A percentile compares a stretch with the other conserved stretches of the same genome.
Conservation (phyloP, 805 yeast species). For the Suhomyces xylopsoci region DNA sequence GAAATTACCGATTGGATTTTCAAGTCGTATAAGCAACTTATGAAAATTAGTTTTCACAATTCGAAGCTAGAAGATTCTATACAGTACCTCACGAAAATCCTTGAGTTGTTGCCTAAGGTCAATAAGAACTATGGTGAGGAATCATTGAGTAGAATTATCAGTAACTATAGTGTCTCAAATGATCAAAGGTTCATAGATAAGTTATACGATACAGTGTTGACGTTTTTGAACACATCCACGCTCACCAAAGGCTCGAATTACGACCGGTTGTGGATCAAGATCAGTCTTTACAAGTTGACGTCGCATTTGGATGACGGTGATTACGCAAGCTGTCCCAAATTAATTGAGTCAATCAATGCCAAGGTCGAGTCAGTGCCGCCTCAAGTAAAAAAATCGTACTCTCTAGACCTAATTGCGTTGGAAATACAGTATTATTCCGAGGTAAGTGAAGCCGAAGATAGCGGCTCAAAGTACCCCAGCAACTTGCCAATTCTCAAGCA, state of each 20-base stretch:
- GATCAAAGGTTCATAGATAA: constrained; percentile 26
- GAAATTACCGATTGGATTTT: constrained; percentile 32
- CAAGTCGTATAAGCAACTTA: constrained; percentile 39
- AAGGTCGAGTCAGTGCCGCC: constrained; percentile 41
- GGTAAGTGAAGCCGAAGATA: background rate
- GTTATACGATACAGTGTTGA: constrained; percentile 31
- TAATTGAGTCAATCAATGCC: constrained; percentile 36
- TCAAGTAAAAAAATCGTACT: constrained; percentile 43
- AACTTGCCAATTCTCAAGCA: constrained; percentile 40
- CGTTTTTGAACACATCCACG: constrained; percentile 15
- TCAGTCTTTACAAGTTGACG: constrained; percentile 45
- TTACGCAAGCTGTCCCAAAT: constrained; percentile 27
- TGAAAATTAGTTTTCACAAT: constrained; percentile 30
- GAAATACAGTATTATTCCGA: constrained; percentile 55
- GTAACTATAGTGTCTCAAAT: constrained; percentile 27
- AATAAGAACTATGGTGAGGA: constrained; percentile 39
- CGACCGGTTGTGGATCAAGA: constrained; percentile 37
- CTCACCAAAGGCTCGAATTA: constrained; percentile 8
- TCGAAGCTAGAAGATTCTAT: constrained; percentile 23
- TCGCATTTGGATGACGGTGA: constrained; percentile 29
- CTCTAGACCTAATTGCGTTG: constrained; percentile 64
- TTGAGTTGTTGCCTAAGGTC: constrained; percentile 22
- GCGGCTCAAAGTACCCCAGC: constrained; percentile 15
- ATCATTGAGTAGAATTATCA: constrained; percentile 34
- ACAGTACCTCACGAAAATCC: constrained; percentile 18